These are phyloP conservation scores for Camellia oleifera DNA, from an alignment of 179 eudicot species.

Conservation along the genomic window DNA sequence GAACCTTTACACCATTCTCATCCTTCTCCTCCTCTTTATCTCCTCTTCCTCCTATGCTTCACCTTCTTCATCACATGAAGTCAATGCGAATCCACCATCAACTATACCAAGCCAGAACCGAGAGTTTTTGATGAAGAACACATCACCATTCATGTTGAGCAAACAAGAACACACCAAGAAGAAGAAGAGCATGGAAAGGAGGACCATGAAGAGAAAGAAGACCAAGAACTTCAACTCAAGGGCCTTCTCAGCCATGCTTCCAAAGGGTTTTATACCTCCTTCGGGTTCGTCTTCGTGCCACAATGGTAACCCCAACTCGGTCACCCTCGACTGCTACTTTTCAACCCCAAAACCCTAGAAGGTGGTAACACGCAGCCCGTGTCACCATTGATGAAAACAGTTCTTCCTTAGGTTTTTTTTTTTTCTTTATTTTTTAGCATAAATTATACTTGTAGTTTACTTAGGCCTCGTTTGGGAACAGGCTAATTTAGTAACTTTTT, in stretches of 20 bases:
- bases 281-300: slow-evolving; percentile 57
- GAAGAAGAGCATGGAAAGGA: slow-evolving; percentile 4
- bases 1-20: slow-evolving; percentile 9
- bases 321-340: background rate
- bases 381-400: too few species aligned
- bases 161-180: background rate
- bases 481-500: too few species aligned
- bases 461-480: too few species aligned
- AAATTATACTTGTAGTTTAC: too few species aligned
- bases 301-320: slow-evolving; percentile 32
- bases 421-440: too few species aligned
- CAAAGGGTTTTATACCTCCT: slow-evolving; percentile 55
- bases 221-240: slow-evolving; percentile 1
- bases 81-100: background rate
- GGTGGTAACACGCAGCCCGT: too few species aligned
- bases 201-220: slow-evolving; percentile 15
- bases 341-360: too few species aligned
- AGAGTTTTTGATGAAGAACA: slow-evolving; percentile 25
- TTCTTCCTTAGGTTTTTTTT: too few species aligned
- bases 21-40: slow-evolving; percentile 10
- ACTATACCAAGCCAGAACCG: background rate
- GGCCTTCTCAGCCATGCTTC: slow-evolving; percentile 47
- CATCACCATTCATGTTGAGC: slow-evolving; percentile 15
- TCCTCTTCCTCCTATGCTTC: slow-evolving; percentile 10
- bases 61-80: background rate